Evolutionary conservation across 140 eudicot species (phyloP).

Genomic region (Eryngium alpinum): DNA sequence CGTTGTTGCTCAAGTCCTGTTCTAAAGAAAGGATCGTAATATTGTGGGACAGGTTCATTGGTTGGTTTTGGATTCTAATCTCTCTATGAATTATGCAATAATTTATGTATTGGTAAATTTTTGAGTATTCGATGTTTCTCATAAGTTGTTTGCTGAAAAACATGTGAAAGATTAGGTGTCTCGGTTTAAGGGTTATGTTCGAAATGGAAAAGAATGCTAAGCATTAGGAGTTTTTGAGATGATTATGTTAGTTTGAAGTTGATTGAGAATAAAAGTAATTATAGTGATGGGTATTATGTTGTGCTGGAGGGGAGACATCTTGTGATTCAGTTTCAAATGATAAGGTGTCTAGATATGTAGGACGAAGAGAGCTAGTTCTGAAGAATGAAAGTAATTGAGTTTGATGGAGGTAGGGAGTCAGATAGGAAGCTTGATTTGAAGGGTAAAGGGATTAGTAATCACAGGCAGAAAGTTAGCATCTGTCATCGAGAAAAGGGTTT

Average conservation of each 20-base stretch:
- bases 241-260: constrained; percentile 27
- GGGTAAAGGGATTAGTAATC: constrained; percentile 52
- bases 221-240: too few relatives aligned
- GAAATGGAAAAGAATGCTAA: too few relatives aligned
- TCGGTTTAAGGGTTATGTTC: too few relatives aligned
- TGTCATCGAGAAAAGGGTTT: constrained; percentile 40
- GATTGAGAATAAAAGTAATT: constrained; percentile 9
- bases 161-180: too few relatives aligned
- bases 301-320: constrained; percentile 63
- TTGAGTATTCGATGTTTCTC: too few relatives aligned
- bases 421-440: constrained; percentile 50
- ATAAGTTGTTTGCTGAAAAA: too few relatives aligned
- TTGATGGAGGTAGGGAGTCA: background rate
- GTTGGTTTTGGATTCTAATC: too few relatives aligned
- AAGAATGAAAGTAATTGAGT: constrained; percentile 25
- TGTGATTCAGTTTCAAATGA: constrained; percentile 51
- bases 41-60: too few relatives aligned
- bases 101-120: too few relatives aligned
- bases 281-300: constrained; percentile 23
- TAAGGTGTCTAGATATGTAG: constrained; percentile 17
- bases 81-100: too few relatives aligned
- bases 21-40: too few relatives aligned
- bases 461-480: constrained; percentile 37
- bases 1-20: too few relatives aligned
- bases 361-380: constrained; percentile 6